Evolutionary conservation across 140 eudicot genomes (phyloP).

Genomic region (Cichorium intybus): DNA sequence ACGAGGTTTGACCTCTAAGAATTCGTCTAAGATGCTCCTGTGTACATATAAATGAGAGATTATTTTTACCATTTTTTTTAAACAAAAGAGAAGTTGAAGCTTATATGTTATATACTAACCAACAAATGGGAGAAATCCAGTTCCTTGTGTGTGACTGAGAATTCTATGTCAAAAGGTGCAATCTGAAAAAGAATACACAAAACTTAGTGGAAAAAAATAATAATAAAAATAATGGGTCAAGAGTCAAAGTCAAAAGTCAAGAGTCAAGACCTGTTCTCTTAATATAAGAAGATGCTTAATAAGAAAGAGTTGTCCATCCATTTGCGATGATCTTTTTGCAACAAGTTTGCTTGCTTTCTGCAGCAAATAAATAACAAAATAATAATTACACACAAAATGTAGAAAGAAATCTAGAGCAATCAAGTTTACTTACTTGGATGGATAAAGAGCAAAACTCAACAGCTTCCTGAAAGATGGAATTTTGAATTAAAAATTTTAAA

Average conservation of each 20-base stretch:
- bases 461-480: constrained; percentile 63
- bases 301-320: constrained; percentile 97
- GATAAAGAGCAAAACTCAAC: constrained; percentile 91
- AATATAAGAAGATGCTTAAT: constrained; percentile 92
- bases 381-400: background rate
- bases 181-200: constrained; percentile 54
- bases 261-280: constrained; percentile 73
- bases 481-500: too few relatives aligned
- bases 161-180: constrained; percentile 99
- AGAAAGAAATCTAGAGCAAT: background rate
- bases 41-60: constrained; percentile 4
- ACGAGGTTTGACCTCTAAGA: constrained; percentile 93
- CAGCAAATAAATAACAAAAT: constrained; percentile 14
- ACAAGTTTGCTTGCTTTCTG: constrained; percentile 97
- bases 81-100: constrained; percentile 4
- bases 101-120: constrained; percentile 69
- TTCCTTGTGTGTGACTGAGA: constrained; percentile 95
- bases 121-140: constrained; percentile 97
- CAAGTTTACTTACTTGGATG: constrained; percentile 64
- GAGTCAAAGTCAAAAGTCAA: constrained; percentile 10
- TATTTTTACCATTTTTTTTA: background rate
- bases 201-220: constrained; percentile 22
- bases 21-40: constrained; percentile 95
- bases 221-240: constrained; percentile 8
- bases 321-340: constrained; percentile 68